phyloP scores from a whole-genome alignment of 2,329 filamentous ascomycete species.

The Cladophialophora immunda region DNA sequence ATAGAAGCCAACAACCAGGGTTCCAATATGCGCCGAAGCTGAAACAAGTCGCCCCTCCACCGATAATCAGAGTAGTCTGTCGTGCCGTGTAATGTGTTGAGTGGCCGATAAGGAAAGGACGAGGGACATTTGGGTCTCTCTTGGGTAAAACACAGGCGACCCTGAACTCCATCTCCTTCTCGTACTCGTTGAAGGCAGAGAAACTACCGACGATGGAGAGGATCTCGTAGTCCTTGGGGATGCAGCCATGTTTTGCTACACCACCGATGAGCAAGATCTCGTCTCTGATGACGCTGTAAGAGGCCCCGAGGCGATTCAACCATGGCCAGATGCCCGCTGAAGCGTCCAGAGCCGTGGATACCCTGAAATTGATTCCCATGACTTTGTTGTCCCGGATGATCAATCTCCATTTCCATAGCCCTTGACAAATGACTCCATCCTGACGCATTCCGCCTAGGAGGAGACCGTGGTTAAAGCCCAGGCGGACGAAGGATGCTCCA shows the following conservation, averaged over 20 bases:
- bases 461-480: conserved; percentile 64
- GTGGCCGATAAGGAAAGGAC: conserved; percentile 77
- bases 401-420: conserved; percentile 72
- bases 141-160: conserved; percentile 43
- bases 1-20: conserved; percentile 63
- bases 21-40: conserved; percentile 92
- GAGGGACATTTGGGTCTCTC: conserved; percentile 47
- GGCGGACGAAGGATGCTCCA: conserved; percentile 59
- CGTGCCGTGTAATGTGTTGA: conserved; percentile 60
- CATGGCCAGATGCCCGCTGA: conserved; percentile 44
- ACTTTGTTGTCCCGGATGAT: conserved; percentile 52
- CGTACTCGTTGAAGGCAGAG: conserved; percentile 37
- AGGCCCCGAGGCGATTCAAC: conserved; percentile 61
- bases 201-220: conserved; percentile 49
- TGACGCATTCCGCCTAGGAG: conserved; percentile 75
- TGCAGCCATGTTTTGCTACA: conserved; percentile 50
- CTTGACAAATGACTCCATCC: conserved; percentile 69
- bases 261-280: conserved; percentile 64
- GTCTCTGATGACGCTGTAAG: conserved; percentile 55
- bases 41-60: conserved; percentile 88
- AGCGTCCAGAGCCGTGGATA: conserved; percentile 37
- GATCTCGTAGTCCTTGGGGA: conserved; percentile 63
- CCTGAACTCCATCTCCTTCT: conserved; percentile 41
- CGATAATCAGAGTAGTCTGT: conserved; percentile 68
- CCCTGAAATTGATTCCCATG: conserved; percentile 37